These are phyloP conservation scores for Alternaria gaisen DNA, from an alignment of 2,329 filamentous ascomycete genomes.

Conservation along the genomic window DNA sequence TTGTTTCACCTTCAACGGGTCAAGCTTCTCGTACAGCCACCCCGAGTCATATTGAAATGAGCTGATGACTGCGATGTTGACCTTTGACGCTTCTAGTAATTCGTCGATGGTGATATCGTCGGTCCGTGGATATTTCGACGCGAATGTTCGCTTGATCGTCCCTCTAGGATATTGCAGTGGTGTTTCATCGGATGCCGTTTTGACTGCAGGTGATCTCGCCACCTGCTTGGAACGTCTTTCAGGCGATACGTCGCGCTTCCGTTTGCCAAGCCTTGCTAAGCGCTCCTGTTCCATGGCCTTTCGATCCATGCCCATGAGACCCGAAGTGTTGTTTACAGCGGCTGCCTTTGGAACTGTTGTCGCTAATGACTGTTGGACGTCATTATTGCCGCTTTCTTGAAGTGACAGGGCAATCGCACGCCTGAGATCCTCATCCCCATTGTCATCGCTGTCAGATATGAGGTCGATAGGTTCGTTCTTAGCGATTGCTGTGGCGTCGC, in stretches of 20 bases:
- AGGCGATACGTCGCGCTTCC: slow-evolving; percentile 66
- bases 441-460: slow-evolving; percentile 26
- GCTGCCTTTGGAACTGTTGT: not conserved
- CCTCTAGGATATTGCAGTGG: slow-evolving; percentile 64
- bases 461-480: slow-evolving; percentile 25
- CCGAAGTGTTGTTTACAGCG: not conserved
- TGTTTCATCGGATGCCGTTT: not conserved
- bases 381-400: slow-evolving; percentile 13
- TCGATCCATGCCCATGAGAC: slow-evolving; percentile 70
- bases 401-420: slow-evolving; percentile 43
- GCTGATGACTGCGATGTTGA: slow-evolving; percentile 82
- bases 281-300: slow-evolving; percentile 88
- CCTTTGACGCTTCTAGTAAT: slow-evolving; percentile 74
- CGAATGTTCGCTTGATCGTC: slow-evolving; percentile 83
- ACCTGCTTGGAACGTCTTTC: slow-evolving; percentile 39
- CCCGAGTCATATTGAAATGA: slow-evolving; percentile 86
- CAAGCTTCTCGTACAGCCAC: slow-evolving; percentile 76
- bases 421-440: slow-evolving; percentile 35
- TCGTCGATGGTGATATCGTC: slow-evolving; percentile 90
- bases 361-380: not conserved
- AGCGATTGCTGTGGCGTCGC: not conserved
- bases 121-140: slow-evolving; percentile 66
- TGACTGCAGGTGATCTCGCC: not conserved
- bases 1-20: slow-evolving; percentile 62
- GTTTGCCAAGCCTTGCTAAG: slow-evolving; percentile 69